Conservation (phyloP, 2,329 filamentous ascomycete genomes). For the Colletotrichum limetticola region DNA sequence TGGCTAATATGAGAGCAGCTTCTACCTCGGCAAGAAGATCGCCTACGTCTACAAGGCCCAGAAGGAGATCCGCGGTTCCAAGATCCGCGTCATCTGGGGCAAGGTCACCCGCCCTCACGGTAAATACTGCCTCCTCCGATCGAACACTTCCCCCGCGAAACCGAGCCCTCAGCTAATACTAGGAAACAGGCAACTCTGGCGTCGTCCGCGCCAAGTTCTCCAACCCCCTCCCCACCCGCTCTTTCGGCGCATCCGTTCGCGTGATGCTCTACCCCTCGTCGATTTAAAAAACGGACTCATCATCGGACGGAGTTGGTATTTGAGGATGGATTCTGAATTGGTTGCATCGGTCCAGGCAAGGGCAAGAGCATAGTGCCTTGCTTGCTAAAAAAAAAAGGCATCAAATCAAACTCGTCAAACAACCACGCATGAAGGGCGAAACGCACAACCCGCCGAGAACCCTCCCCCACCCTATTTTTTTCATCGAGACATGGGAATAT, state of each 20-base stretch:
- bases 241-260: conserved; percentile 95
- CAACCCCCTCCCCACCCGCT: conserved; percentile 94
- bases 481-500: conserved; percentile 32
- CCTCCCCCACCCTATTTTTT: conserved; percentile 35
- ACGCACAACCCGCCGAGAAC: conserved; percentile 36
- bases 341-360: conserved; percentile 69
- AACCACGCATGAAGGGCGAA: conserved; percentile 36
- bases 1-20: conserved; percentile 59
- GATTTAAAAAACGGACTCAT: conserved; percentile 75
- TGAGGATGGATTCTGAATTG: conserved; percentile 71
- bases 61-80: conserved; percentile 95
- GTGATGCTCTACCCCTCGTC: conserved; percentile 98
- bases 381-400: conserved; percentile 56
- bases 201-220: conserved; percentile 98
- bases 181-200: conserved; percentile 85
- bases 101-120: conserved; percentile 97
- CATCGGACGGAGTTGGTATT: conserved; percentile 69
- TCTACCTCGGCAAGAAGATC: conserved; percentile 99
- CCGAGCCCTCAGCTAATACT: conserved; percentile 21
- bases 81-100: conserved; percentile 99
- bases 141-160: not conserved
- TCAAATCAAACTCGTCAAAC: conserved; percentile 64
- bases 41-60: conserved; percentile 98
- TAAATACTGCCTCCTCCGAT: conserved; percentile 56
- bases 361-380: conserved; percentile 62